phyloP scores from a whole-genome alignment of 2,329 filamentous ascomycete genomes.

The Magnaporthales sp. region DNA sequence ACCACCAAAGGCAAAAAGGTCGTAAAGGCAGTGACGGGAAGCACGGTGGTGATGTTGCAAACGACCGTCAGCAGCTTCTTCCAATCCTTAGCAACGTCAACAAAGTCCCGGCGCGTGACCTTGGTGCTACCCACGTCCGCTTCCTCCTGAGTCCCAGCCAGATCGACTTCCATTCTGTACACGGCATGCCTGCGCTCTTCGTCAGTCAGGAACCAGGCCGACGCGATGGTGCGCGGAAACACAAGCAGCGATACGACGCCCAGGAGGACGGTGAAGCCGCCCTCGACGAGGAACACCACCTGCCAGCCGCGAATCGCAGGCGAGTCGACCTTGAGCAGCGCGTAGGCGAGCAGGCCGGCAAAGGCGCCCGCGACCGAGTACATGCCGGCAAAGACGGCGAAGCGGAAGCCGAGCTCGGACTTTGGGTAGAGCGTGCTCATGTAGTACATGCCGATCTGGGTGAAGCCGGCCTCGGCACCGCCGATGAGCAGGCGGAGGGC shows the following conservation, averaged over 20 bases:
- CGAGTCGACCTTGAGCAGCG: background rate
- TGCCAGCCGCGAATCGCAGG: conserved; percentile 17
- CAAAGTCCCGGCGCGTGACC: conserved; percentile 12
- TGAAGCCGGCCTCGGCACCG: conserved; percentile 17
- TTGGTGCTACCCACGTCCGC: conserved; percentile 18
- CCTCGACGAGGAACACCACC: conserved; percentile 46
- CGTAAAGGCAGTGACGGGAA: conserved; percentile 28
- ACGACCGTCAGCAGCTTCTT: conserved; percentile 19
- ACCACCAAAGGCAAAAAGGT: conserved; percentile 30
- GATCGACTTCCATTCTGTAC: conserved; percentile 7
- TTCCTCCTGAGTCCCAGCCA: conserved; percentile 8
- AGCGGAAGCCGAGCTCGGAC: conserved; percentile 17
- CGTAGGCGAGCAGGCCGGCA: conserved; percentile 11
- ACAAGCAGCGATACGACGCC: conserved; percentile 45
- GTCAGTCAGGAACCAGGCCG: conserved; percentile 43
- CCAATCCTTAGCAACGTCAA: conserved; percentile 15
- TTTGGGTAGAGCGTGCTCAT: conserved; percentile 21
- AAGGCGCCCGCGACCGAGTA: conserved; percentile 15
- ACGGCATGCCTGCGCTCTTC: conserved; percentile 37
- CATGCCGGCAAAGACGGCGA: conserved; percentile 14
- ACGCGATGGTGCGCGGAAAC: conserved; percentile 41
- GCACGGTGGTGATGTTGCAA: conserved; percentile 29
- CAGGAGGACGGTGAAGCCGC: conserved; percentile 28
- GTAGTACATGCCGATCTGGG: conserved; percentile 18
- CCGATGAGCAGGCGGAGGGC: conserved; percentile 9